These are phyloP conservation scores for Kentomonas sorsogonicus DNA, from an alignment of 208 protist species.

Conservation along the genomic window DNA sequence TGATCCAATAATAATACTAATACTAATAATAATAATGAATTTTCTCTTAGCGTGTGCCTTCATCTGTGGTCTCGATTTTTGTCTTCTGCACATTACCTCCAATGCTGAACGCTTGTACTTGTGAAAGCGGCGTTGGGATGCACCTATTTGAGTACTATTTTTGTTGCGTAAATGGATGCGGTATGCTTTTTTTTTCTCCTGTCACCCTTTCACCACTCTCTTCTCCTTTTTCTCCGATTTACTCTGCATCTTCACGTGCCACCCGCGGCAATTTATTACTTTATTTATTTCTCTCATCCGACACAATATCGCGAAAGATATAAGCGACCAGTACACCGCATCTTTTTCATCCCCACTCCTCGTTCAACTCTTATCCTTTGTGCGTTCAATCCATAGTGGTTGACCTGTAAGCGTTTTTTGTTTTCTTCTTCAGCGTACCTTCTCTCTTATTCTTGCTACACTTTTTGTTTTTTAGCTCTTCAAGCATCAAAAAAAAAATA, in stretches of 20 bases:
- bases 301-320: conserved; percentile 8
- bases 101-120: not conserved
- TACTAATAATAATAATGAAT: conserved; percentile 12
- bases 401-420: too few relatives aligned
- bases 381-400: too few relatives aligned
- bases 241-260: too few relatives aligned
- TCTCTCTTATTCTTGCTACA: too few relatives aligned
- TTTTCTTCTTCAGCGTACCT: too few relatives aligned
- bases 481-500: too few relatives aligned
- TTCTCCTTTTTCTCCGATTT: conserved; percentile 1
- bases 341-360: not conserved
- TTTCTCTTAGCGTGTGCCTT: not conserved
- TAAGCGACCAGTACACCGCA: not conserved
- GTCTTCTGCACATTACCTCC: too few relatives aligned
- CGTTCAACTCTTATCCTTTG: not conserved
- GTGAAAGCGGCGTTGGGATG: not conserved
- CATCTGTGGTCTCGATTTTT: too few relatives aligned
- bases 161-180: too few relatives aligned
- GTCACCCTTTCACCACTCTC: conserved; percentile 8
- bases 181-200: conserved; percentile 11
- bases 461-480: too few relatives aligned
- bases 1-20: conserved; percentile 11
- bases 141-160: not conserved
- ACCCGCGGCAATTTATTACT: conserved; percentile 2
- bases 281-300: not conserved